Conservation (phyloP, 148 eudicot genomes). For the Suaeda aralocaspica region DNA sequence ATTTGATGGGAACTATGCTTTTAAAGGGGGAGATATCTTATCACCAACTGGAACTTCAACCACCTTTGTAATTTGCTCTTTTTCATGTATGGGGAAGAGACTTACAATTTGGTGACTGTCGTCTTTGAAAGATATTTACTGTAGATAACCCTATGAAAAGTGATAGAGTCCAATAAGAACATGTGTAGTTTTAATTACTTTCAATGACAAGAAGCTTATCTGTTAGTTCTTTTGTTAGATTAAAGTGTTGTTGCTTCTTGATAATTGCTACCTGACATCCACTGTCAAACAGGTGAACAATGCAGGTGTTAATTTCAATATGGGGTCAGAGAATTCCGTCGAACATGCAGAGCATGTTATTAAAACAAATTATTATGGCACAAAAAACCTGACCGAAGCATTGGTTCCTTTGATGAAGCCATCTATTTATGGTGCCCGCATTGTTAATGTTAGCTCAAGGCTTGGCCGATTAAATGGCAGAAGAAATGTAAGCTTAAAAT, state of each 20-base stretch:
- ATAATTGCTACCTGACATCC: neutral
- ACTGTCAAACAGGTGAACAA: conserved; percentile 65
- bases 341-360: conserved; percentile 80
- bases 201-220: neutral
- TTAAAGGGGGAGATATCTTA: neutral
- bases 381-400: conserved; percentile 69
- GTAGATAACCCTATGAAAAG: too few relatives aligned
- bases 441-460: conserved; percentile 80
- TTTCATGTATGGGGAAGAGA: neutral
- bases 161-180: neutral
- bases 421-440: conserved; percentile 72
- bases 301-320: conserved; percentile 80
- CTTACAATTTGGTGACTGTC: neutral
- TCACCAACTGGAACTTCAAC: neutral
- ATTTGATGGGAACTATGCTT: too few relatives aligned
- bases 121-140: neutral
- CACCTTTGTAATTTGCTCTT: conserved; percentile 2
- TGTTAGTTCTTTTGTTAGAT: conserved; percentile 2
- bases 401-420: conserved; percentile 85
- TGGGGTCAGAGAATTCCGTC: conserved; percentile 60
- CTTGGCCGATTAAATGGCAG: conserved; percentile 81
- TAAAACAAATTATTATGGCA: conserved; percentile 72
- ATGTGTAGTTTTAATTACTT: neutral
- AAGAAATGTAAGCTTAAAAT: conserved; percentile 57
- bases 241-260: neutral